Evolutionary conservation across 768 basidiomycete genomes (phyloP).

Genomic region (Mycena floridula): DNA sequence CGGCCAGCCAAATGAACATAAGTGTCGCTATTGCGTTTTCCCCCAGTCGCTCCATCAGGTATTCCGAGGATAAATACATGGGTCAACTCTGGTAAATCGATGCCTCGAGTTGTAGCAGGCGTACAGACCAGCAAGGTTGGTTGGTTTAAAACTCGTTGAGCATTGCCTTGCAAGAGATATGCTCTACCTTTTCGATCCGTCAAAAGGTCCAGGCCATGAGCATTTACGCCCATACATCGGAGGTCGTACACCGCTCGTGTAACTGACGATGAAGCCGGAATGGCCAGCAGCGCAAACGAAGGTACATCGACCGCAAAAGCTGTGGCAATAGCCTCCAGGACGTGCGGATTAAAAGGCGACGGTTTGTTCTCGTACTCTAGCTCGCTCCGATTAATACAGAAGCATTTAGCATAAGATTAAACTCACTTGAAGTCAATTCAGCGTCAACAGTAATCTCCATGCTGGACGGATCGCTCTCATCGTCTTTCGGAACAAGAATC

Average conservation of each 20-base stretch:
- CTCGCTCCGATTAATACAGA: too few species aligned
- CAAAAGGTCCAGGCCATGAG: conserved; percentile 51
- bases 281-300: conserved; percentile 56
- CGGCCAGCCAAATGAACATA: conserved; percentile 72
- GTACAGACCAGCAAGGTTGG: conserved; percentile 66
- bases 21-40: conserved; percentile 29
- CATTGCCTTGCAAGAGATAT: conserved; percentile 32
- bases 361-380: conserved; percentile 39
- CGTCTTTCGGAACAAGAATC: too few species aligned
- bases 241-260: conserved; percentile 61
- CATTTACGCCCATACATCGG: conserved; percentile 59
- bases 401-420: too few species aligned
- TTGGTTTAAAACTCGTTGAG: conserved; percentile 31
- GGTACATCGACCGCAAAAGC: conserved; percentile 72
- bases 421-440: neutral
- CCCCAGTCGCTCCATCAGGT: conserved; percentile 14
- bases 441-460: neutral
- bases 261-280: conserved; percentile 57
- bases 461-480: too few species aligned
- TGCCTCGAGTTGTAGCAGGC: conserved; percentile 61
- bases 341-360: conserved; percentile 48
- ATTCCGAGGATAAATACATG: conserved; percentile 71
- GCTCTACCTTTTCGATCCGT: conserved; percentile 33
- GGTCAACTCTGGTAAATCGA: conserved; percentile 64
- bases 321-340: conserved; percentile 64